phyloP scores from a whole-genome alignment of 2,329 filamentous ascomycete species.

The Fusarium drepaniforme region DNA sequence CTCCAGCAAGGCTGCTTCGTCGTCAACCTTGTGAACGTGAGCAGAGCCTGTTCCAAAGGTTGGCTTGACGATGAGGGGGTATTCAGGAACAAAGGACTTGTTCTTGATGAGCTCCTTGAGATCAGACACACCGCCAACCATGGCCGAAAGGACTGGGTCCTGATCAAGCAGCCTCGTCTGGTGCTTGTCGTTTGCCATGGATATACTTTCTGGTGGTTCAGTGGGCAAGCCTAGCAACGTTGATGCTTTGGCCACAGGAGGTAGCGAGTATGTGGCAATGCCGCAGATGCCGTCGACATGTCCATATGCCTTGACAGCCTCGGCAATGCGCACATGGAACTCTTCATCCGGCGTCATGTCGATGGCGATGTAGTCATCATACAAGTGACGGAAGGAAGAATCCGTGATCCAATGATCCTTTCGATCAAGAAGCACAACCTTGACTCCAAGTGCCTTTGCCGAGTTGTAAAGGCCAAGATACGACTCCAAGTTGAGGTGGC shows the following conservation, averaged over 20 bases:
- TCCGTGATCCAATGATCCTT: neutral
- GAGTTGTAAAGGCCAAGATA: slow-evolving; percentile 3
- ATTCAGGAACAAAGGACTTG: slow-evolving; percentile 2
- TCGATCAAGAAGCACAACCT: slow-evolving; percentile 2
- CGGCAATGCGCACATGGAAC: neutral
- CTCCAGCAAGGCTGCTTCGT: neutral
- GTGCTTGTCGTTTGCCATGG: slow-evolving; percentile 1
- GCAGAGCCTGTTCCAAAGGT: neutral
- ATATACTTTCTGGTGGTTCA: neutral
- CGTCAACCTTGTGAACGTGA: neutral
- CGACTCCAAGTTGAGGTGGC: slow-evolving; percentile 2
- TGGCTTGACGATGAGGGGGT: neutral
- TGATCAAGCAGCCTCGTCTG: neutral
- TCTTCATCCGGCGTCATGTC: neutral
- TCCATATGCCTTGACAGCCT: neutral
- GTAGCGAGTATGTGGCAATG: neutral
- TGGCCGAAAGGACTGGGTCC: neutral
- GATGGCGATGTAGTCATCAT: slow-evolving; percentile 1
- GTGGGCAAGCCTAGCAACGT: neutral
- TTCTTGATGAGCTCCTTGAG: neutral
- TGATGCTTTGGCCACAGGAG: neutral
- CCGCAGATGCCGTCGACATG: neutral
- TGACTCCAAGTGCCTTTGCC: slow-evolving; percentile 1
- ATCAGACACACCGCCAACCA: neutral
- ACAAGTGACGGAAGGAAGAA: neutral